Evolutionary conservation across 805 yeast species (phyloP).

Genomic region (Zygotorulaspora florentina): DNA sequence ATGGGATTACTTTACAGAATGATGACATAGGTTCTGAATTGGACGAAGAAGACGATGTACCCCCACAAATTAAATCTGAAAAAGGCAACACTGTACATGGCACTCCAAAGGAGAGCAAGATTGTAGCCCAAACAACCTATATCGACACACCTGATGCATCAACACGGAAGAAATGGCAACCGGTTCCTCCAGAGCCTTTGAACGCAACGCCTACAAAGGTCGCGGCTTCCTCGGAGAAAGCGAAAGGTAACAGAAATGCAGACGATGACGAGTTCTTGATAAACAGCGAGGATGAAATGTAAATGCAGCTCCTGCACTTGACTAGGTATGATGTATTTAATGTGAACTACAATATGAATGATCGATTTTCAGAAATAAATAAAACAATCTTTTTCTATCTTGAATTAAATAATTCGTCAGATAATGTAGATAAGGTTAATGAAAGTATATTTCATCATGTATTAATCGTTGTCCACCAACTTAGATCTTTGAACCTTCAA

Average conservation of each 20-base stretch:
- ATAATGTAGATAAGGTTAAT: constrained; percentile 37
- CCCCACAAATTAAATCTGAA: constrained; percentile 29
- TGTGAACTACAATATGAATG: neutral
- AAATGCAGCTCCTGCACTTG: neutral
- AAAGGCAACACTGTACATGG: neutral
- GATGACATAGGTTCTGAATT: constrained; percentile 27
- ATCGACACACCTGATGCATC: constrained; percentile 32
- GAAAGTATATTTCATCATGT: constrained; percentile 25
- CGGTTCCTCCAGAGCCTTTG: constrained; percentile 27
- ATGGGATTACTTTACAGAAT: constrained; percentile 29
- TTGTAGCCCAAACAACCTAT: constrained; percentile 31
- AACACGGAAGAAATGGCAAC: constrained; percentile 26
- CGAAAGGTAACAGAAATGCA: constrained; percentile 13
- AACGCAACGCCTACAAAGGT: constrained; percentile 28
- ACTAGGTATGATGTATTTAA: neutral
- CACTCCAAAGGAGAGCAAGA: constrained; percentile 13
- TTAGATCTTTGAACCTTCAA: neutral
- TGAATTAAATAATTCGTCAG: constrained; percentile 24
- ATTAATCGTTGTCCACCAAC: neutral
- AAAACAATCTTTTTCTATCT: constrained; percentile 7
- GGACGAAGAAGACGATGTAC: constrained; percentile 32
- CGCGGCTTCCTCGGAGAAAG: constrained; percentile 11
- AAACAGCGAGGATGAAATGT: constrained; percentile 33
- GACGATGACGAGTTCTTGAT: constrained; percentile 31
- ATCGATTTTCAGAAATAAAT: constrained; percentile 1